Base-by-base conservation (phyloP, 208 protist species). In the Acanthamoeba sp. region DNA sequence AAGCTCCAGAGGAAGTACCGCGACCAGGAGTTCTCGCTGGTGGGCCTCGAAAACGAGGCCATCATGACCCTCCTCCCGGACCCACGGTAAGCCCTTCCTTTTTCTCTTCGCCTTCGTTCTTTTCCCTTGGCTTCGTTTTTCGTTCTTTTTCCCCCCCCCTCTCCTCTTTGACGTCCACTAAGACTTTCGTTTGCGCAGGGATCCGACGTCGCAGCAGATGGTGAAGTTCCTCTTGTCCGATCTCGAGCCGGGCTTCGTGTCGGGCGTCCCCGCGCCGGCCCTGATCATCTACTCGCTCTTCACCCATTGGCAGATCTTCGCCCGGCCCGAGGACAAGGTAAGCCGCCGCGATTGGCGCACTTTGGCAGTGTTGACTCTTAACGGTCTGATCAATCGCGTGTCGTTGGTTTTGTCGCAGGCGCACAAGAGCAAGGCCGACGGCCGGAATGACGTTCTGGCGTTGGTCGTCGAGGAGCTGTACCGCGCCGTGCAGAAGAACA, bases 1-100 rank as follows among this genome's bases (percentile, higher is more conserved):
- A 22, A 50, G 29, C 62, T 91, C 20, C 29, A 45, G 32, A 45
- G 71, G 32, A 91, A 91, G 85, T 91, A 91, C 45, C 38, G 85
- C 62, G 85, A 50, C 16, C 52, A 91, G 48, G 50, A 91, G 57
- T 36, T 85, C 45, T 73, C 85, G 2, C 55, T 91, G 5, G 85
- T 91, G 4, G 85, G 36, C n/a, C 62, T 91, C 12, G 85, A 91
- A 10, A 91, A 91, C 42, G 85, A 91, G 29, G 85, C 85, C 27
- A 91, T 91, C 62, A 73, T 91, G 52, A 76, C 85, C 42, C 85
- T 91, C n/a, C 62, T 91, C n/a, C 57, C 85, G 0, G 85, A 91
- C 42, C 85, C 84, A 1, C 52, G 85, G 80, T 89, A 34, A n/a
- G n/a, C 38, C 73, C 0, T 45, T 24, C 66, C 1, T 76, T 18